A percentile compares a stretch with the other conserved stretches of the same genome.
Conservation (phyloP, 2,329 filamentous ascomycete species). For the Aspergillus flavus region DNA sequence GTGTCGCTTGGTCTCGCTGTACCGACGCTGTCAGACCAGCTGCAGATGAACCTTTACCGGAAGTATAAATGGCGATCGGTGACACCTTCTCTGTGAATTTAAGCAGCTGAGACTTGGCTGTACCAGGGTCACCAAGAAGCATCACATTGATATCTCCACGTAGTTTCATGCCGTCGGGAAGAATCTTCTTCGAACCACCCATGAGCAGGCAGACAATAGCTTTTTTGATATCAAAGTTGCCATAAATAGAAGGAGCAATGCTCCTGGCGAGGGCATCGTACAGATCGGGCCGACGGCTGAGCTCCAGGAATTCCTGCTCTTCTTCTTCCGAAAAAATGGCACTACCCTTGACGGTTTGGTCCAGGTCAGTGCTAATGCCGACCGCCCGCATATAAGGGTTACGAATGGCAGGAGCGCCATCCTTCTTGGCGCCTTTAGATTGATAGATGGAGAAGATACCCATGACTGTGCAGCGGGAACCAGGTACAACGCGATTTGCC, state of each 20-base stretch:
- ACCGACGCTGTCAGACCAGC: conserved; percentile 97
- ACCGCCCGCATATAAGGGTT: conserved; percentile 94
- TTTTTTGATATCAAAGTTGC: conserved; percentile 95
- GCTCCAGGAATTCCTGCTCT: conserved; percentile 91
- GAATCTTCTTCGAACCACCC: conserved; percentile 94
- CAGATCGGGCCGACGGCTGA: conserved; percentile 88
- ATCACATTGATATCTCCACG: conserved; percentile 98
- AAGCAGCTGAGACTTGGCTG: conserved; percentile 92
- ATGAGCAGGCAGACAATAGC: conserved; percentile 90
- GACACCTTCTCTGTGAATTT: conserved; percentile 98
- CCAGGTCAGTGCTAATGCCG: conserved; percentile 86
- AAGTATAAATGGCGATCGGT: conserved; percentile 97
- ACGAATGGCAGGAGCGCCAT: conserved; percentile 86
- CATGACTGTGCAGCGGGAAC: conserved; percentile 91
- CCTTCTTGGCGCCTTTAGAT: conserved; percentile 81
- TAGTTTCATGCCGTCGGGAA: conserved; percentile 96
- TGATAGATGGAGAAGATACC: conserved; percentile 98
- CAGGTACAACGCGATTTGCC: conserved; percentile 92
- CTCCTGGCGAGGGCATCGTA: conserved; percentile 88
- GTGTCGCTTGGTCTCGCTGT: conserved; percentile 85
- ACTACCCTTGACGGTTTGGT: conserved; percentile 83
- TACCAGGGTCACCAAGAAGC: conserved; percentile 94
- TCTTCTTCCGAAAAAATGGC: conserved; percentile 90
- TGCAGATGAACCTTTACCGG: conserved; percentile 95
- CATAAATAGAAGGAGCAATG: conserved; percentile 96